Conservation (phyloP, 1,284 basidiomycete species). For the Sporisorium exsertum region DNA sequence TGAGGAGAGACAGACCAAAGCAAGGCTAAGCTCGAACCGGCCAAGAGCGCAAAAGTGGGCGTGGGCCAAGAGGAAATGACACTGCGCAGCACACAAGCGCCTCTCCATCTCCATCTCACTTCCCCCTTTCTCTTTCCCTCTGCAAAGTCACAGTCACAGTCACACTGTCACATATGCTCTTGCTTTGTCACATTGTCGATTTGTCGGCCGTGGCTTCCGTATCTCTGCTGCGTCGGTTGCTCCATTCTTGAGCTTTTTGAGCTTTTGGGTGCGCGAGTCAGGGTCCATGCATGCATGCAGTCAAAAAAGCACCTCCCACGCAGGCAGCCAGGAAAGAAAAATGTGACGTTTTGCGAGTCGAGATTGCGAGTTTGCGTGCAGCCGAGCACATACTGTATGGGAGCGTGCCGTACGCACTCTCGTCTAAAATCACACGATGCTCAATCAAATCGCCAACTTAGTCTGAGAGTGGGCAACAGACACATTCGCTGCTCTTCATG, state of each 20-base stretch:
- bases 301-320: neutral
- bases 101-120: no score
- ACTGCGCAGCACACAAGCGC: no score
- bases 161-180: neutral
- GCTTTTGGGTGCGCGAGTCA: neutral
- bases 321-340: neutral
- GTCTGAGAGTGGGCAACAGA: neutral
- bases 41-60: neutral
- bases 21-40: no score
- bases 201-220: neutral
- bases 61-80: no score
- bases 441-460: neutral
- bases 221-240: neutral
- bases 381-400: no score
- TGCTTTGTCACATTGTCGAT: neutral
- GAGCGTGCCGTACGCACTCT: no score
- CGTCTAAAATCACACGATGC: conserved; percentile 21
- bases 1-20: neutral
- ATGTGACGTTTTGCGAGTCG: conserved; percentile 2
- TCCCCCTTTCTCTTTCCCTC: no score
- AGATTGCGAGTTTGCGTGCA: no score
- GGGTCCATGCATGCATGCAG: conserved; percentile 7
- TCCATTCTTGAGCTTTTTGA: neutral
- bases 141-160: neutral
- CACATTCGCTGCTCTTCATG: neutral